Conservation (phyloP, 192 early-diverging fungal species). For the Coemansia sp. region DNA sequence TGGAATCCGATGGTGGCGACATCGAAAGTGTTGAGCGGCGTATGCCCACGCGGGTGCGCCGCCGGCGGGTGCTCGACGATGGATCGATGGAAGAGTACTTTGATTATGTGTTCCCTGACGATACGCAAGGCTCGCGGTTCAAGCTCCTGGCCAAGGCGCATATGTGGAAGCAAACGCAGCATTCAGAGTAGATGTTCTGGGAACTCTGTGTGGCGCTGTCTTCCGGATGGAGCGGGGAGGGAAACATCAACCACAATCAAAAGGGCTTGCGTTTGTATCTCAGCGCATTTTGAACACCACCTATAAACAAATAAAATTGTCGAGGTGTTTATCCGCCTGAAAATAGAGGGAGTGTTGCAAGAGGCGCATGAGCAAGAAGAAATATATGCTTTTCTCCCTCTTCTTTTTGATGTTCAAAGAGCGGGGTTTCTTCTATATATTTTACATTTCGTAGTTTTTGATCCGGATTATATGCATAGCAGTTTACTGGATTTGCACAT, state of each 20-base stretch:
- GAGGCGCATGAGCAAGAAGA: neutral
- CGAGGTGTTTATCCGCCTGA: neutral
- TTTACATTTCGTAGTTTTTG: neutral
- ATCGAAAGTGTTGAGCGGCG: slow-evolving; percentile 64
- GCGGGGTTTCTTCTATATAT: neutral
- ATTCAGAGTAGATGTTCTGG: neutral
- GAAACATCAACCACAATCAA: neutral
- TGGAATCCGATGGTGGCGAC: slow-evolving; percentile 51
- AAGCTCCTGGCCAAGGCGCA: slow-evolving; percentile 92
- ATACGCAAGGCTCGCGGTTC: slow-evolving; percentile 80
- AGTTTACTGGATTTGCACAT: neutral
- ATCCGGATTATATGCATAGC: neutral
- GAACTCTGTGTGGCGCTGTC: neutral
- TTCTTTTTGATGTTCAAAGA: slow-evolving; percentile 5
- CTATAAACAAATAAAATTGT: neutral
- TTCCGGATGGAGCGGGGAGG: neutral
- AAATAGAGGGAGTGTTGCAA: neutral
- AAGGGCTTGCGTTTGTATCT: neutral
- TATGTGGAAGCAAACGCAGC: slow-evolving; percentile 63
- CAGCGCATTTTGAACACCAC: neutral
- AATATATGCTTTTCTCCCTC: neutral
- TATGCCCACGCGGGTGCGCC: slow-evolving; percentile 92
- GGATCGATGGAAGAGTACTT: slow-evolving; percentile 94
- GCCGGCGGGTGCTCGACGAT: slow-evolving; percentile 66
- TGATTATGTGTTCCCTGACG: slow-evolving; percentile 98